Percentiles rank a stretch among this genome's conserved stretches.
These are phyloP conservation scores for Teratosphaeria viscida DNA, from an alignment of 2,329 filamentous ascomycete species.

Conservation along the genomic window DNA sequence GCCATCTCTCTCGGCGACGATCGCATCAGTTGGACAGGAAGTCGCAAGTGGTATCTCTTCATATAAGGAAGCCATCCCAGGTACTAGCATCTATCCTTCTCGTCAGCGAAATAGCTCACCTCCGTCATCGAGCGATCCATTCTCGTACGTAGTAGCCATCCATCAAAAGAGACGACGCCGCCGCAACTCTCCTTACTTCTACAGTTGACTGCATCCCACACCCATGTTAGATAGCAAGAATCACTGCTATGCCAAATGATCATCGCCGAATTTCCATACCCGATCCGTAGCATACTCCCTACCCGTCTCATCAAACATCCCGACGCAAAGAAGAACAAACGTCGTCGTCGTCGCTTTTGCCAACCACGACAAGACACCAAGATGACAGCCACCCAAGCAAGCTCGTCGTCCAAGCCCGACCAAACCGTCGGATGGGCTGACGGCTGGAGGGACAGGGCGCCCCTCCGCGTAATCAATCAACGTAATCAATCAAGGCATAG, in stretches of 20 bases:
- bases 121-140: slow-evolving; percentile 2
- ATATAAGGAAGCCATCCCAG: slow-evolving; percentile 10
- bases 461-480: too few species aligned
- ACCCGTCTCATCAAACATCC: too few species aligned
- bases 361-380: neutral
- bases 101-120: slow-evolving; percentile 6
- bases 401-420: too few species aligned
- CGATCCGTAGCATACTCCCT: too few species aligned
- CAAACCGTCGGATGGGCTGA: too few species aligned
- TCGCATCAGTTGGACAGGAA: slow-evolving; percentile 14
- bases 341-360: neutral
- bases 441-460: too few species aligned
- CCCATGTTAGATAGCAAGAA: neutral
- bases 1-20: neutral
- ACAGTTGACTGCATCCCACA: neutral
- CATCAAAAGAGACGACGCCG: neutral
- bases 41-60: slow-evolving; percentile 12
- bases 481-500: too few species aligned
- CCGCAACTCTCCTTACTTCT: neutral
- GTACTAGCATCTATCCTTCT: slow-evolving; percentile 10
- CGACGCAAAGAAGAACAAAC: neutral
- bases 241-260: neutral
- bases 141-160: neutral
- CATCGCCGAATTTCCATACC: neutral
- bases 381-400: neutral